These are phyloP conservation scores for Trypanosomatidae sp. DNA, from an alignment of 208 protist species.

Conservation along the genomic window DNA sequence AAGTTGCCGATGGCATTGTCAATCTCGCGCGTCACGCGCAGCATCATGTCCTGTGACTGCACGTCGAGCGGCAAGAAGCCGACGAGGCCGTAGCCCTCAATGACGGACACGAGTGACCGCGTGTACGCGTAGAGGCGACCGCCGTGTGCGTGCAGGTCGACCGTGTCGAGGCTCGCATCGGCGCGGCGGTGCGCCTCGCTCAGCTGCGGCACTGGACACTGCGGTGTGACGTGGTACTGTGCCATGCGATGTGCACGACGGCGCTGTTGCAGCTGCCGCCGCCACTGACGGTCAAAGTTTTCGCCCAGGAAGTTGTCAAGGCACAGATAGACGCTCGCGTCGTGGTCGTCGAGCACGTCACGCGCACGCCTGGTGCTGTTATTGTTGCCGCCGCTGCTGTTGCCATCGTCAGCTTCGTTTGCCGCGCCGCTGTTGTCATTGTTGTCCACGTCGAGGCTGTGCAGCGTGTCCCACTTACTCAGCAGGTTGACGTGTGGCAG, in stretches of 20 bases:
- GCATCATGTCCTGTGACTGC: conserved; percentile 79
- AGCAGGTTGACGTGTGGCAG: conserved; percentile 96
- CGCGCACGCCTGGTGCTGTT: not conserved
- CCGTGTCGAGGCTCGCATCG: conserved; percentile 16
- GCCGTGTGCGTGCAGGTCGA: conserved; percentile 46
- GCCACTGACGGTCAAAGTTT: conserved; percentile 78
- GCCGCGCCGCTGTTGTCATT: conserved; percentile 3
- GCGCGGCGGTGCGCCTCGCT: not conserved
- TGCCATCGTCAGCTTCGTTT: not conserved
- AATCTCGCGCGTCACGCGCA: conserved; percentile 63
- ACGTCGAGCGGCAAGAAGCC: conserved; percentile 86
- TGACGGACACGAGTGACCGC: conserved; percentile 73
- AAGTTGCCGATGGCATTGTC: conserved; percentile 77
- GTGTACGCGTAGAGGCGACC: conserved; percentile 68
- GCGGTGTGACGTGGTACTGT: conserved; percentile 11
- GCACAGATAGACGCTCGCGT: conserved; percentile 20
- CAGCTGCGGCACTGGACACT: conserved; percentile 9
- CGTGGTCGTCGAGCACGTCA: conserved; percentile 50
- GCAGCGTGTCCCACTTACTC: conserved; percentile 95
- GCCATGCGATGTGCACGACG: conserved; percentile 32
- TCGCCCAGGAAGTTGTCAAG: conserved; percentile 39
- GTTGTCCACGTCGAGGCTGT: conserved; percentile 54
- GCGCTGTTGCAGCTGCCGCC: conserved; percentile 35
- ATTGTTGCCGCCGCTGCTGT: not conserved
- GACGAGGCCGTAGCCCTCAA: conserved; percentile 93